These are phyloP conservation scores for Isatis lusitanica DNA, from an alignment of 441 rosid species.

Conservation along the genomic window DNA sequence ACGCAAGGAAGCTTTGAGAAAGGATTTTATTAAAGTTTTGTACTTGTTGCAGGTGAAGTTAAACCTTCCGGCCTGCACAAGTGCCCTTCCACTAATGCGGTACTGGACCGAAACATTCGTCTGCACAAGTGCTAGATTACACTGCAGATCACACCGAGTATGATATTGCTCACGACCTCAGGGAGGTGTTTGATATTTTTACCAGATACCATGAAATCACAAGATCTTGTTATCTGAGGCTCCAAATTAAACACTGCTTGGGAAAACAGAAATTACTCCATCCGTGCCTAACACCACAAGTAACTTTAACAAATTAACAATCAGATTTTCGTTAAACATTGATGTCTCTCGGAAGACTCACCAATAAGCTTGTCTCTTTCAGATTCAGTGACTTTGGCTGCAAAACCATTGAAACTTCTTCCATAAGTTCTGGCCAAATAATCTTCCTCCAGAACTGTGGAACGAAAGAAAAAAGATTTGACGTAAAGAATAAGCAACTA, in stretches of 20 bases:
- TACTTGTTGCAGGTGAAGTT: no score
- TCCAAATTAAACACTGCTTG: conserved; percentile 16
- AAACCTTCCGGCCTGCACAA: no score
- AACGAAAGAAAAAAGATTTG: background rate
- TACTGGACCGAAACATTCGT: conserved; percentile 5
- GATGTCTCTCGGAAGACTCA: background rate
- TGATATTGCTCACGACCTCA: conserved; percentile 25
- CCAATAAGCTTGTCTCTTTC: conserved; percentile 32
- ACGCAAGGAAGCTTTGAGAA: no score
- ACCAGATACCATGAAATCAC: conserved; percentile 27
- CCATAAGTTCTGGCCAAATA: conserved; percentile 47
- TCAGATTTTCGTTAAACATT: no score
- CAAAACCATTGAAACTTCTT: conserved; percentile 49
- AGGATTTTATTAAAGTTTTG: no score
- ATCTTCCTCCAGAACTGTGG: conserved; percentile 38
- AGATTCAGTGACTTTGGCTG: conserved; percentile 38
- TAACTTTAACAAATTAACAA: no score
- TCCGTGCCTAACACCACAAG: conserved; percentile 33
- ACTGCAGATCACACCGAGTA: conserved; percentile 55
- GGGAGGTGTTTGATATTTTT: background rate
- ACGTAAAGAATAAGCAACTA: background rate
- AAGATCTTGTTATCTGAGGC: background rate
- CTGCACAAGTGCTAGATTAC: conserved; percentile 51
- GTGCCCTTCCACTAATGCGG: no score
- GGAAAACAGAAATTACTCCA: conserved; percentile 30